These are phyloP conservation scores for Pulveroboletus sp. DNA, from an alignment of 768 basidiomycete genomes.

Conservation along the genomic window DNA sequence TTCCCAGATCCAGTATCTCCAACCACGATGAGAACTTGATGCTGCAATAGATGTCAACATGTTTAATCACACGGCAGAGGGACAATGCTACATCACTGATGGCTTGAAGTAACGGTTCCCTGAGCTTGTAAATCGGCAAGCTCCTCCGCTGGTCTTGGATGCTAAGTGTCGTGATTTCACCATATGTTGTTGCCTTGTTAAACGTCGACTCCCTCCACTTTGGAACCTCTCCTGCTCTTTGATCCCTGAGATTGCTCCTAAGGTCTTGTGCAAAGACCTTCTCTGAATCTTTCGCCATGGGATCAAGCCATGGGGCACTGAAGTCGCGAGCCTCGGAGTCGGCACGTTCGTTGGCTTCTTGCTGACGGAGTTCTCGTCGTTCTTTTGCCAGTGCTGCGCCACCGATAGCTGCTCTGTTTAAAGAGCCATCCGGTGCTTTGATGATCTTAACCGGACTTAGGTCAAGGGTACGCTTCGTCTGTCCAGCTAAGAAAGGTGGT, in stretches of 20 bases:
- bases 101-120: constrained; percentile 84
- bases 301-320: constrained; percentile 95
- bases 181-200: constrained; percentile 94
- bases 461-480: constrained; percentile 92
- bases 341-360: constrained; percentile 90
- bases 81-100: constrained; percentile 67
- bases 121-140: constrained; percentile 92
- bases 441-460: constrained; percentile 97
- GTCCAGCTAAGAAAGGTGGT: constrained; percentile 91
- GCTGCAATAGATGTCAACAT: constrained; percentile 19
- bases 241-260: constrained; percentile 73
- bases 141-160: constrained; percentile 92
- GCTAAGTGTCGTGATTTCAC: constrained; percentile 83
- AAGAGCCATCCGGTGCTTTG: constrained; percentile 95
- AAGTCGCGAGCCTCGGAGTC: constrained; percentile 95
- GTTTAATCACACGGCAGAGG: neutral
- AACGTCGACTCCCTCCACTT: constrained; percentile 90
- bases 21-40: constrained; percentile 96
- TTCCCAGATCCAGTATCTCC: constrained; percentile 99
- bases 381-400: constrained; percentile 94
- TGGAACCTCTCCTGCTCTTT: constrained; percentile 76
- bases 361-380: constrained; percentile 87
- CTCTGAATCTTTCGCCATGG: constrained; percentile 87
- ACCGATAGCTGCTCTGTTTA: constrained; percentile 92
- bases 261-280: constrained; percentile 92